phyloP scores from a whole-genome alignment of 257 asterid genomes.

The Scutellaria baicalensis region DNA sequence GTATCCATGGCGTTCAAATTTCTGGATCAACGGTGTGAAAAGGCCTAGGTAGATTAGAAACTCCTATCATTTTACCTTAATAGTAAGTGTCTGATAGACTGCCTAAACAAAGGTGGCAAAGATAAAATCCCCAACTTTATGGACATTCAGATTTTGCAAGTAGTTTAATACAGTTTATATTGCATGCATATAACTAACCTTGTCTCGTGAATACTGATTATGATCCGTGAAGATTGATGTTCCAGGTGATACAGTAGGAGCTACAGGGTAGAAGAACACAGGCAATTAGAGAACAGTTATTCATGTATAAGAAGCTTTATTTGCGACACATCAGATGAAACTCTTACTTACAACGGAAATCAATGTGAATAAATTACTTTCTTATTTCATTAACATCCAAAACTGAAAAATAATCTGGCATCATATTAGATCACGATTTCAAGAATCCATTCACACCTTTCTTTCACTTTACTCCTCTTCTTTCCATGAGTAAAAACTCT shows the following conservation, averaged over 20 bases:
- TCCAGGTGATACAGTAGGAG: conserved; percentile 24
- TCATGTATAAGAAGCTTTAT: background rate
- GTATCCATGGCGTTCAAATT: background rate
- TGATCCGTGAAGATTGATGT: conserved; percentile 16
- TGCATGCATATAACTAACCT: conserved; percentile 25
- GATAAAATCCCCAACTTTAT: background rate
- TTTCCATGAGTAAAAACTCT: background rate
- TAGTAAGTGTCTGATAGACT: background rate
- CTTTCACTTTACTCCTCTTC: background rate
- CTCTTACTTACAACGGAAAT: background rate
- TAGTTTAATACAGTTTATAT: background rate
- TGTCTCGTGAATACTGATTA: conserved; percentile 15
- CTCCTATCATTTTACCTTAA: background rate
- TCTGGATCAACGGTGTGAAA: background rate
- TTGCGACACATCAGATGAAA: background rate
- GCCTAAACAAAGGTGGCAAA: background rate
- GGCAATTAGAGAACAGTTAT: background rate
- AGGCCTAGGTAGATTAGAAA: background rate
- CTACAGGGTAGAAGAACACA: conserved; percentile 19
- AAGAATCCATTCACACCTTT: background rate
- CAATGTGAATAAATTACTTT: background rate
- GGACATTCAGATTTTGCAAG: background rate
- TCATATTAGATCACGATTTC: background rate
- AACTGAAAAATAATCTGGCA: background rate
- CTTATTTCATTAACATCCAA: background rate